Evolutionary conservation across 2,329 filamentous ascomycete species (phyloP).

Genomic region (Cytospora piceae): DNA sequence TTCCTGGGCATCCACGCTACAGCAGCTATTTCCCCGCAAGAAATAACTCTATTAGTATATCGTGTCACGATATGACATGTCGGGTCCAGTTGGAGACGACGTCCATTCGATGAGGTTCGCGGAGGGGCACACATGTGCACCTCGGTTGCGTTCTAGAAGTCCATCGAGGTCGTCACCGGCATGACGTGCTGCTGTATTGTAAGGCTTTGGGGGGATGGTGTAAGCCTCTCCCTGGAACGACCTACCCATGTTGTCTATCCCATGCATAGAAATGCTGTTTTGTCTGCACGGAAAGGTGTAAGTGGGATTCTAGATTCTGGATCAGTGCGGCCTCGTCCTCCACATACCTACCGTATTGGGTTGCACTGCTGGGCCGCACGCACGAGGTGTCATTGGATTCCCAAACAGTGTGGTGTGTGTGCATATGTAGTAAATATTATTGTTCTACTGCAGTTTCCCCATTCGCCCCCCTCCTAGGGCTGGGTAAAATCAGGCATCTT

Average conservation of each 20-base stretch:
- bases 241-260: no score
- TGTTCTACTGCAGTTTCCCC: not conserved
- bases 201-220: not conserved
- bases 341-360: not conserved
- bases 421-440: not conserved
- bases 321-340: not conserved
- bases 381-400: not conserved
- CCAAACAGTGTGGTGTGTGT: not conserved
- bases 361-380: not conserved
- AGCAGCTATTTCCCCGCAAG: not conserved
- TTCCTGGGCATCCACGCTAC: not conserved
- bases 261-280: not conserved
- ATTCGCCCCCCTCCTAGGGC: conserved; percentile 23
- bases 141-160: no score
- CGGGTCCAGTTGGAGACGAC: not conserved
- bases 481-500: conserved; percentile 19
- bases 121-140: no score
- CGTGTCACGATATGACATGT: not conserved
- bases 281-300: not conserved
- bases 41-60: not conserved
- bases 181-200: not conserved
- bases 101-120: not conserved
- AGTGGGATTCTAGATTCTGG: no score
- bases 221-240: not conserved
- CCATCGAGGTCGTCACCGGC: not conserved